A percentile compares a stretch with the other conserved stretches of the same genome.
These are phyloP conservation scores for Pichia nakasei DNA, from an alignment of 805 yeast species.

Conservation along the genomic window DNA sequence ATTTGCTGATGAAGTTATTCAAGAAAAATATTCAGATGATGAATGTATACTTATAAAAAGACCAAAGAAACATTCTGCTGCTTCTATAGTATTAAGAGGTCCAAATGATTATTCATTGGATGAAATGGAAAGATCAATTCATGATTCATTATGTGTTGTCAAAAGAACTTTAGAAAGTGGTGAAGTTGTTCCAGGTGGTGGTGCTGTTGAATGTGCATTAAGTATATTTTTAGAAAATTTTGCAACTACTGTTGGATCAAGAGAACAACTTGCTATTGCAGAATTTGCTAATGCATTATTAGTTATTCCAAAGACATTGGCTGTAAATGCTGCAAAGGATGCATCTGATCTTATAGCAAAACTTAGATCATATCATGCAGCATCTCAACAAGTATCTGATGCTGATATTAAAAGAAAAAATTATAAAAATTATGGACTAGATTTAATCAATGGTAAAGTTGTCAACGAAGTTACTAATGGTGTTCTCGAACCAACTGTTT, in stretches of 20 bases:
- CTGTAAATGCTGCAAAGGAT: constrained; percentile 96
- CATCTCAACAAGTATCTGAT: constrained; percentile 77
- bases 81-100: constrained; percentile 90
- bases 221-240: constrained; percentile 92
- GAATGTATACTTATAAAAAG: constrained; percentile 92
- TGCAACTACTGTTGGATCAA: constrained; percentile 94
- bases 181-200: constrained; percentile 96
- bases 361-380: constrained; percentile 92
- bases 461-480: constrained; percentile 80
- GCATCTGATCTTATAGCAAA: constrained; percentile 91
- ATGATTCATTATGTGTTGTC: constrained; percentile 89
- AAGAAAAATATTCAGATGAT: constrained; percentile 88
- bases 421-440: constrained; percentile 89
- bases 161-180: constrained; percentile 95
- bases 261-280: constrained; percentile 96
- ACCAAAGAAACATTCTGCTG: constrained; percentile 81
- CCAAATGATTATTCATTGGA: constrained; percentile 91
- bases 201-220: constrained; percentile 96
- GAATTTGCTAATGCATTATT: constrained; percentile 90
- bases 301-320: constrained; percentile 91
- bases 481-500: constrained; percentile 90
- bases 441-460: constrained; percentile 82
- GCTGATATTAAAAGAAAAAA: constrained; percentile 78
- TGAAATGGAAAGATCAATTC: constrained; percentile 97
- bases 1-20: constrained; percentile 81